Conservation (phyloP, 2,329 filamentous ascomycete species). For the Pseudogymnoascus sp. region DNA sequence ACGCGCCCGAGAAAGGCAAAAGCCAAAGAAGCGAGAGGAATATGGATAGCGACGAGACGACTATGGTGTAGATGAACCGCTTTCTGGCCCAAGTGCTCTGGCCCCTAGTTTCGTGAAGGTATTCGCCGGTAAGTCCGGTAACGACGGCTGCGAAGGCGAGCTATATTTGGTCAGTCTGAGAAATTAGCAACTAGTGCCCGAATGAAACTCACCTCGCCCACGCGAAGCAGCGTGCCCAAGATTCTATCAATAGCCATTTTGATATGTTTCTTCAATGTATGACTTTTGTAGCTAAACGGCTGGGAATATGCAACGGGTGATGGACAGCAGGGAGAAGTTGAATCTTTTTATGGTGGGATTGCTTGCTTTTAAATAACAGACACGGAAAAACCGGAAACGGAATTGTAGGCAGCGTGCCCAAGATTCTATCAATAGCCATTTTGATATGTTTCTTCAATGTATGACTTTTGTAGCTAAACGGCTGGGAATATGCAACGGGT, state of each 20-base stretch:
- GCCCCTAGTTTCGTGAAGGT: constrained; percentile 44
- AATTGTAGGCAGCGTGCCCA: constrained; percentile 29
- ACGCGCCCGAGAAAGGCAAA: constrained; percentile 60
- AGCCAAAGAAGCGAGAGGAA: constrained; percentile 65
- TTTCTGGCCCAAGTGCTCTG: constrained; percentile 48
- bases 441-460: neutral
- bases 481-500: neutral
- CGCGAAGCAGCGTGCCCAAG: constrained; percentile 26
- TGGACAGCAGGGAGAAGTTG: neutral
- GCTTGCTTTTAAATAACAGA: neutral
- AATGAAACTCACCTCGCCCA: constrained; percentile 22
- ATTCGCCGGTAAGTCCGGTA: constrained; percentile 60
- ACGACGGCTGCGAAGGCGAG: constrained; percentile 67
- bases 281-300: neutral
- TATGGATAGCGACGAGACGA: constrained; percentile 62
- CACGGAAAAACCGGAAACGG: neutral
- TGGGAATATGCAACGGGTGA: neutral
- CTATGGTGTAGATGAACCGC: constrained; percentile 68
- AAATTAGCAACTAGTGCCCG: neutral
- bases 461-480: neutral
- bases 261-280: neutral
- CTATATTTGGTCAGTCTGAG: constrained; percentile 39
- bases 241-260: constrained; percentile 36
- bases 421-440: constrained; percentile 36
- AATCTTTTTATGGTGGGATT: neutral